These are phyloP conservation scores for Psilocybe cubensis DNA, from an alignment of 768 basidiomycete species.

Conservation along the genomic window DNA sequence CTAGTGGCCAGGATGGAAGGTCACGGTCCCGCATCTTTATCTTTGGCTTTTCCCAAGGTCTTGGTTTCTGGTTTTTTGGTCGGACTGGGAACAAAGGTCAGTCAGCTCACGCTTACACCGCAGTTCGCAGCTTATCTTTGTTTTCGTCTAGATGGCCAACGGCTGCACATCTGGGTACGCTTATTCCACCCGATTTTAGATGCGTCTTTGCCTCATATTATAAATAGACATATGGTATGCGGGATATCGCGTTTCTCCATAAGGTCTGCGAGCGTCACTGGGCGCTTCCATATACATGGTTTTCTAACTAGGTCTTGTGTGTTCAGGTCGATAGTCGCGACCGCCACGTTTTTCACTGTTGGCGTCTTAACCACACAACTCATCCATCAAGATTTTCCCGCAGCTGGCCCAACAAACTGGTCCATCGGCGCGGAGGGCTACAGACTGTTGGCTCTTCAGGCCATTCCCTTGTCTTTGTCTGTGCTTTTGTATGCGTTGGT, in stretches of 20 bases:
- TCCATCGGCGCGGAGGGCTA: slow-evolving; percentile 38
- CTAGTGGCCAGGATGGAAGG: slow-evolving; percentile 45
- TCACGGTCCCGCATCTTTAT: slow-evolving; percentile 28
- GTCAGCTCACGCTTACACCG: not conserved
- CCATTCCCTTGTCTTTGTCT: slow-evolving; percentile 39
- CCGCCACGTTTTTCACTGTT: slow-evolving; percentile 53
- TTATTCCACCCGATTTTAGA: not conserved
- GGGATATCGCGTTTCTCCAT: slow-evolving; percentile 59
- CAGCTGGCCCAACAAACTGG: slow-evolving; percentile 39
- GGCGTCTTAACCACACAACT: slow-evolving; percentile 48
- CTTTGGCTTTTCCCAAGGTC: slow-evolving; percentile 31
- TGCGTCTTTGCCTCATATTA: slow-evolving; percentile 3
- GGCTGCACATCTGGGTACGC: slow-evolving; percentile 69
- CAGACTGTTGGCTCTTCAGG: slow-evolving; percentile 42
- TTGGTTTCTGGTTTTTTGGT: slow-evolving; percentile 57
- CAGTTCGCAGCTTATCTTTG: not conserved
- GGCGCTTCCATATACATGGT: slow-evolving; percentile 13
- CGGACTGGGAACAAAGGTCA: slow-evolving; percentile 61
- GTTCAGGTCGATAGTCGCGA: slow-evolving; percentile 56
- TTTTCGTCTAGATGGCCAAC: slow-evolving; percentile 48
- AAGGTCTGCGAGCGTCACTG: slow-evolving; percentile 40
- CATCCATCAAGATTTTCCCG: slow-evolving; percentile 37
- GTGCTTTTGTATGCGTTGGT: slow-evolving; percentile 26
- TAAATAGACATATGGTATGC: slow-evolving; percentile 62
- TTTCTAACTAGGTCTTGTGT: slow-evolving; percentile 6